Conservation (phyloP, 305 asterid species). For the Fraxinus latifolia region DNA sequence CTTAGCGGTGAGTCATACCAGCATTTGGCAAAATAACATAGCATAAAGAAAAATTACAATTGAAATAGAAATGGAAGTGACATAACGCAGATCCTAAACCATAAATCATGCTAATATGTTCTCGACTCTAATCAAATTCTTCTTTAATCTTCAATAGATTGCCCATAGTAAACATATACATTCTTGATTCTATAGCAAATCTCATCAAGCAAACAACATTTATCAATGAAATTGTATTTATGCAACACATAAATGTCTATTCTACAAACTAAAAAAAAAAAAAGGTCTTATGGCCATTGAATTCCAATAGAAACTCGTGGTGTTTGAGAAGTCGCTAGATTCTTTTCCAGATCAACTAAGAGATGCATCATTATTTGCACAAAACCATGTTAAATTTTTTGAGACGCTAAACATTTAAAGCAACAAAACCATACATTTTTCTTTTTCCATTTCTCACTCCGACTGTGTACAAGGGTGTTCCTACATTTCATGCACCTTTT, state of each 20-base stretch:
- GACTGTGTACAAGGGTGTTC: neutral
- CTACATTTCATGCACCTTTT: neutral
- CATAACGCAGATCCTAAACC: neutral
- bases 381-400: neutral
- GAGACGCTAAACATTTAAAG: neutral
- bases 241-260: neutral
- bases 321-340: neutral
- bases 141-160: neutral
- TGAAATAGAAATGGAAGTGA: neutral
- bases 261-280: neutral
- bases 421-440: neutral
- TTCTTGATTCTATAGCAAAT: neutral
- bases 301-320: neutral
- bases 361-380: neutral
- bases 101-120: neutral
- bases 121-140: neutral
- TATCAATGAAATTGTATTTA: neutral
- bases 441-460: neutral
- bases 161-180: neutral
- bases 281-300: neutral
- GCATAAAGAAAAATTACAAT: neutral
- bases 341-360: neutral
- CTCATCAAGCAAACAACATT: neutral
- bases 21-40: neutral
- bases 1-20: constrained; percentile 5